These are phyloP conservation scores for Umbelopsis sp. DNA, from an alignment of 192 early-diverging fungal species.

Conservation along the genomic window DNA sequence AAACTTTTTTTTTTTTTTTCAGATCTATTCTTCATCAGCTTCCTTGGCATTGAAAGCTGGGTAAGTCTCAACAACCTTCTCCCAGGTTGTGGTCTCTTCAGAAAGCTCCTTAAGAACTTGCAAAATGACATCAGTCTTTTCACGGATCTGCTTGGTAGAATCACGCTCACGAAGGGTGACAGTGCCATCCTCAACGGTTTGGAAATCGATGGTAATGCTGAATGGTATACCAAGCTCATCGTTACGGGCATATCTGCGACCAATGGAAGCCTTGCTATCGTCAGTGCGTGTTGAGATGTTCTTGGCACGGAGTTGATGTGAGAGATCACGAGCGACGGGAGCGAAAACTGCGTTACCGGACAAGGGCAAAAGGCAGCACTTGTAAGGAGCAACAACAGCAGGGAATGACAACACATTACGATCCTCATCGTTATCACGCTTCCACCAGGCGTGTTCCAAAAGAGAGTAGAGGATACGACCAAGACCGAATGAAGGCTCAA, in stretches of 20 bases:
- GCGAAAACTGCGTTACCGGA: constrained; percentile 78
- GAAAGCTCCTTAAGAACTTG: constrained; percentile 53
- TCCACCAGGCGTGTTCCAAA: constrained; percentile 93
- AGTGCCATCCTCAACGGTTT: constrained; percentile 90
- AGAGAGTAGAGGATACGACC: constrained; percentile 96
- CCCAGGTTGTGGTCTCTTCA: constrained; percentile 14
- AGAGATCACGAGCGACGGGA: constrained; percentile 64
- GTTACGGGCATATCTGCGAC: constrained; percentile 95
- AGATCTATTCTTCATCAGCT: constrained; percentile 8
- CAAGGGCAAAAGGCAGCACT: constrained; percentile 90
- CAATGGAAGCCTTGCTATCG: constrained; percentile 87
- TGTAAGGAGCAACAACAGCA: constrained; percentile 90
- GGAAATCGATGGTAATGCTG: constrained; percentile 98
- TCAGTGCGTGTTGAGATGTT: constrained; percentile 88
- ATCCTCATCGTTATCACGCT: constrained; percentile 87
- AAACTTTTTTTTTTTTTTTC: not conserved
- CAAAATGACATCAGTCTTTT: constrained; percentile 69
- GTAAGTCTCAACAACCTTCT: constrained; percentile 17
- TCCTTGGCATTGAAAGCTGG: constrained; percentile 15
- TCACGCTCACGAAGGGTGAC: constrained; percentile 98
- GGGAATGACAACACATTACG: constrained; percentile 92
- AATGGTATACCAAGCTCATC: constrained; percentile 98
- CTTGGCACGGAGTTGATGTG: constrained; percentile 69
- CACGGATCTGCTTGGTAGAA: constrained; percentile 93
- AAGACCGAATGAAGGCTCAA: constrained; percentile 99